Base-by-base conservation (phyloP, 2,329 filamentous ascomycete genomes). In the Neopestalotiopsis sp. region DNA sequence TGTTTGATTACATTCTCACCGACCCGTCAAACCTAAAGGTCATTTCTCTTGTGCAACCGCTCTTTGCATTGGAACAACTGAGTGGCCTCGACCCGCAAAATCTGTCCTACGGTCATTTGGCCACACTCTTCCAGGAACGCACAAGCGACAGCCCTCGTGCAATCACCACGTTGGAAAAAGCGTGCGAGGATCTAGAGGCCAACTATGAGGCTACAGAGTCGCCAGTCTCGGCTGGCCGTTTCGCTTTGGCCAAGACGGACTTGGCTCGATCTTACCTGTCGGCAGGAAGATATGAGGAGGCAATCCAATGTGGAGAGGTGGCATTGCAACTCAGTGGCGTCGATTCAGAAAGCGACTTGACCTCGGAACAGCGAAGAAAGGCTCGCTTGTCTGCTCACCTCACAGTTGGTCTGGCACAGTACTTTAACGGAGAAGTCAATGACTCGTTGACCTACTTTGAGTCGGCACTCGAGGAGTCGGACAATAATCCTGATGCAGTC, bases 181-280 rank as follows among this genome's bases (percentile, higher is more conserved):
- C 97, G 9, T 95, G 93, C 74, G 83, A 86, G 4, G 84, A 82
- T 0, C 87, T 95, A 5, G 95, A 98, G 81, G 86, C 89, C 6
- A 91, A 95, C 67, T 99, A 95, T 76, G 95, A 98, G 80, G 86
- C 88, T 5, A 92, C 92, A 0, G 95, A 98, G 79, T 95, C 94
- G 0, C 79, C 90, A 0, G 82, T 90, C 12, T 88, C 93, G 5
- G 88, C 98, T 13, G 90, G 89, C 5, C 89, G 87, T 28, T 97
- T 95, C 78, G 92, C 94, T 0, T 86, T 97, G 69, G 93, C 93
- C 30, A 97, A 95, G 79, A 89, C 93, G 0, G 97, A 99, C 77
- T 87, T 97, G 10, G 93, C 94, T 6, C 89, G 97, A n/a, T 91
- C 91, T 24, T 91, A 94, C 67, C 88, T 99, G 0, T 93, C 94